A percentile compares a stretch with the other conserved stretches of the same genome.
Evolutionary conservation across 805 yeast genomes (phyloP).

Genomic region (Myxozyma udenii): DNA sequence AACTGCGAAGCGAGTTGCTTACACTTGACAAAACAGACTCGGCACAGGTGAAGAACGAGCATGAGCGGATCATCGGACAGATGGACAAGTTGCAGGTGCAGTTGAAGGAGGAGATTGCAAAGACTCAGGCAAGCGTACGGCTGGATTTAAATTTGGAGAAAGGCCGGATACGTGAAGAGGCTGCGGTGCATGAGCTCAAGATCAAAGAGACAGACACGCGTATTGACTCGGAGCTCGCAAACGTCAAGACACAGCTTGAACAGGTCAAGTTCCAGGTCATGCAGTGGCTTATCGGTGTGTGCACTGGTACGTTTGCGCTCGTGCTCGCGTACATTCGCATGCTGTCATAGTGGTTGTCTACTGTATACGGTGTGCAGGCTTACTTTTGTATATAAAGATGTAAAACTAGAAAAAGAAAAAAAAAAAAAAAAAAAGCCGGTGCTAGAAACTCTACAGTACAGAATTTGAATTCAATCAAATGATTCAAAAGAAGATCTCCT

Average conservation of each 20-base stretch:
- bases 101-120: slow-evolving; percentile 86
- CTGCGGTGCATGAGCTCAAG: slow-evolving; percentile 86
- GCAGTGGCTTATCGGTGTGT: slow-evolving; percentile 98
- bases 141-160: slow-evolving; percentile 89
- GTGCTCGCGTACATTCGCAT: slow-evolving; percentile 88
- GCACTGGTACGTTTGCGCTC: slow-evolving; percentile 95
- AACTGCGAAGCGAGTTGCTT: slow-evolving; percentile 85
- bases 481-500: slow-evolving; percentile 57
- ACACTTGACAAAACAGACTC: slow-evolving; percentile 84
- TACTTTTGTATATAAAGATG: neutral
- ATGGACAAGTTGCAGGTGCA: slow-evolving; percentile 80
- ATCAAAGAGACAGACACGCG: slow-evolving; percentile 93
- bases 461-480: neutral
- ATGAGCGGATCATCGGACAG: slow-evolving; percentile 78
- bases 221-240: slow-evolving; percentile 91
- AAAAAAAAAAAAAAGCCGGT: neutral
- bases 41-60: slow-evolving; percentile 76
- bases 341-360: slow-evolving; percentile 47
- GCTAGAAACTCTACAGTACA: neutral
- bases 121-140: slow-evolving; percentile 83
- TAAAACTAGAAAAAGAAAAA: neutral
- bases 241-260: slow-evolving; percentile 93
- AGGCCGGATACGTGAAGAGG: slow-evolving; percentile 92
- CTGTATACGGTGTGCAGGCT: neutral
- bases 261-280: slow-evolving; percentile 92